These are phyloP conservation scores for Rhizomucor pusillus DNA, from an alignment of 371 early-diverging fungal genomes.

Conservation along the genomic window DNA sequence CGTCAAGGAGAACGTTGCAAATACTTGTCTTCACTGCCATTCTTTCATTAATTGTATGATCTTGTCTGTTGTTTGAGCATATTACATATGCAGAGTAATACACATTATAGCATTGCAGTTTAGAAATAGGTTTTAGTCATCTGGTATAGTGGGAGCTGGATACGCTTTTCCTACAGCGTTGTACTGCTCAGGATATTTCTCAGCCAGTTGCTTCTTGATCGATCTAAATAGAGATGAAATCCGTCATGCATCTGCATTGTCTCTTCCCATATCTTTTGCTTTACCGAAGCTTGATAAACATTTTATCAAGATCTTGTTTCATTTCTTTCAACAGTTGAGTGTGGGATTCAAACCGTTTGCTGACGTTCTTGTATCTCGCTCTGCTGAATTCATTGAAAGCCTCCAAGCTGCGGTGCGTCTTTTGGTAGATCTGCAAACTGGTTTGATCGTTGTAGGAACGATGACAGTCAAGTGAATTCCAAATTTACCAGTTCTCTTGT, in stretches of 20 bases:
- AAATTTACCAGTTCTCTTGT: constrained; percentile 7
- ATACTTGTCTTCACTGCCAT: too few species aligned
- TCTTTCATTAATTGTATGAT: too few species aligned
- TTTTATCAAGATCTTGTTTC: constrained; percentile 38
- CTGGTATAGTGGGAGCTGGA: constrained; percentile 27
- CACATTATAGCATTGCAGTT: too few species aligned
- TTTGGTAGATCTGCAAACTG: constrained; percentile 26
- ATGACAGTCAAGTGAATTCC: neutral
- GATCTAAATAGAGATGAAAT: constrained; percentile 9
- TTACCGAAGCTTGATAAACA: constrained; percentile 36
- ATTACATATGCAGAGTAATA: too few species aligned
- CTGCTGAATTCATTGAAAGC: constrained; percentile 50
- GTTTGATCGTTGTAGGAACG: neutral
- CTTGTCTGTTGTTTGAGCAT: too few species aligned
- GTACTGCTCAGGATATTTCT: constrained; percentile 37
- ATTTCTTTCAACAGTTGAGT: constrained; percentile 36
- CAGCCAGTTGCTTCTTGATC: constrained; percentile 30
- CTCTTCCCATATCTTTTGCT: neutral
- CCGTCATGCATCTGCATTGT: neutral
- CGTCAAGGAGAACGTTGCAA: too few species aligned
- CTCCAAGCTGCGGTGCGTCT: constrained; percentile 26
- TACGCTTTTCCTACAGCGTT: constrained; percentile 20
- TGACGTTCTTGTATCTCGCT: constrained; percentile 40
- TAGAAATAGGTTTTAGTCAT: too few species aligned
- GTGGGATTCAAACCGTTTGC: constrained; percentile 43